phyloP scores from a whole-genome alignment of 257 asterid species.

The Penstemon barbatus region DNA sequence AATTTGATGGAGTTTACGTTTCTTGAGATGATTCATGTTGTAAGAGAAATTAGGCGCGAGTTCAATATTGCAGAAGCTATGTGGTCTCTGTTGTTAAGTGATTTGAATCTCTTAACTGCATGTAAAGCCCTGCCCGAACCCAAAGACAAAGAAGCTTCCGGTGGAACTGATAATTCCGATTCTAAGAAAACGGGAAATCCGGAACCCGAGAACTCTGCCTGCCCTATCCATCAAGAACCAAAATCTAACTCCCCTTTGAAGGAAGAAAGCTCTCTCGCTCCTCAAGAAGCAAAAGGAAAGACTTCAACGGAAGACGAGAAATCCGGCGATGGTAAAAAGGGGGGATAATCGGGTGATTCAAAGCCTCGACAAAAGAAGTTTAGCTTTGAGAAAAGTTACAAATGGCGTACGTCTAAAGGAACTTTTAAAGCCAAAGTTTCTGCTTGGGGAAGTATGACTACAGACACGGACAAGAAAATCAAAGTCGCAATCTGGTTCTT shows the following conservation, averaged over 20 bases:
- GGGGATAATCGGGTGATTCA: conserved; percentile 34
- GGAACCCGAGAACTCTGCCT: conserved; percentile 25
- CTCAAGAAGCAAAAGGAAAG: conserved; percentile 43
- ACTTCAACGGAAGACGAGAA: conserved; percentile 45
- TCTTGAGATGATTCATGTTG: conserved; percentile 73
- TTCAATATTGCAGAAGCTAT: conserved; percentile 62
- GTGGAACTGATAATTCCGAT: conserved; percentile 8
- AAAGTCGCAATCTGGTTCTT: conserved; percentile 38
- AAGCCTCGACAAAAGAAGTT: conserved; percentile 60
- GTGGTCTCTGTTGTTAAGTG: conserved; percentile 75
- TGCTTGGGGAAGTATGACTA: conserved; percentile 67
- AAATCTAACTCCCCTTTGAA: conserved; percentile 24
- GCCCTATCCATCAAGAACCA: neutral
- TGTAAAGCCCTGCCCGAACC: conserved; percentile 28
- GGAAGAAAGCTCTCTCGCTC: conserved; percentile 35
- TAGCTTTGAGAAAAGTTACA: conserved; percentile 63
- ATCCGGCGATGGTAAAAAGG: conserved; percentile 40
- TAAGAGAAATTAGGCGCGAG: conserved; percentile 61
- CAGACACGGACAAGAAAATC: conserved; percentile 23
- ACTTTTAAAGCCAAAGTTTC: conserved; percentile 66
- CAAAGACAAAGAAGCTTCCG: conserved; percentile 28
- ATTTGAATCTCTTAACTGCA: conserved; percentile 64
- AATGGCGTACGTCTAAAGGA: conserved; percentile 59
- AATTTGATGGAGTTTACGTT: conserved; percentile 59
- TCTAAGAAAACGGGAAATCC: conserved; percentile 26